These are phyloP conservation scores for Alisma plantagoaquatica DNA, from an alignment of 106 monocot species.

Conservation along the genomic window DNA sequence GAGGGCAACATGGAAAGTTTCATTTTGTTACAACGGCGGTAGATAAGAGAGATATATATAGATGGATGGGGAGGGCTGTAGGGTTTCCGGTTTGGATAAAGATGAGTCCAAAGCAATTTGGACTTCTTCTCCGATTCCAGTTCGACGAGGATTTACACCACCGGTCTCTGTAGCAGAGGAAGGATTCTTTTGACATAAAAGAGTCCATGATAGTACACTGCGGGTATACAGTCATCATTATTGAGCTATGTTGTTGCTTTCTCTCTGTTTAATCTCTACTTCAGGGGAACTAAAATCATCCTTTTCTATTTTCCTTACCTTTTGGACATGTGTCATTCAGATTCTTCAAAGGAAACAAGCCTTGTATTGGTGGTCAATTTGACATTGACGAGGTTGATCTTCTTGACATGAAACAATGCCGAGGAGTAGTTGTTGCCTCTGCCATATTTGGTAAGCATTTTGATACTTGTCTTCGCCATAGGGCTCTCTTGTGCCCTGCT, in stretches of 20 bases:
- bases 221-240: no score
- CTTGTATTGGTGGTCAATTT: slow-evolving; percentile 73
- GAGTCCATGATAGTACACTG: slow-evolving; percentile 78
- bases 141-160: no score
- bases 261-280: no score
- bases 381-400: slow-evolving; percentile 71
- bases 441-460: slow-evolving; percentile 72
- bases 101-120: no score
- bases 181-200: slow-evolving; percentile 50
- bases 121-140: no score
- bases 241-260: slow-evolving; percentile 1
- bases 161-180: slow-evolving; percentile 51
- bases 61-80: no score
- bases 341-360: slow-evolving; percentile 71
- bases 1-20: no score
- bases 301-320: neutral
- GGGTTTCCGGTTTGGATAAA: no score
- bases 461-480: neutral
- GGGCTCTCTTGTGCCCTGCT: neutral
- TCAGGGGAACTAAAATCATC: no score
- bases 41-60: no score
- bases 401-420: slow-evolving; percentile 85
- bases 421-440: slow-evolving; percentile 75
- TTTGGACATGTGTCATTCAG: slow-evolving; percentile 17
- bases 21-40: no score